Base-by-base conservation (phyloP, 2,329 filamentous ascomycete genomes). In the Coleophoma eucalyptorum region DNA sequence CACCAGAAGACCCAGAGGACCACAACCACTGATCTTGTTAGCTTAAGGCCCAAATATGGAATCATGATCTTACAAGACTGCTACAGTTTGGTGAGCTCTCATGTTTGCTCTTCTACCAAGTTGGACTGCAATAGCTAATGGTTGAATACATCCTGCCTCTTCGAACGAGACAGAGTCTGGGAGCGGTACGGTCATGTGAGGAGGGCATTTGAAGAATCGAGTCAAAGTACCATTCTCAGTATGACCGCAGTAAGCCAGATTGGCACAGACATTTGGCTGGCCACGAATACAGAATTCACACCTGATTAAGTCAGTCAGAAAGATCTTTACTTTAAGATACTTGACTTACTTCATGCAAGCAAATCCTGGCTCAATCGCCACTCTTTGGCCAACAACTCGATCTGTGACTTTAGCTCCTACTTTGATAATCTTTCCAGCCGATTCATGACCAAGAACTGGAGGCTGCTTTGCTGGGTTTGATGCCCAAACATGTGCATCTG, bases 211-310 rank as follows among this genome's bases (percentile, higher is more conserved):
- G 65, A 85, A 86, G 69, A 83, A 87, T 59, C 81, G 79, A 34
- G 83, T 81, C 16, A 88, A 70, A 0, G 84, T 87, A 11, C 84
- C 84, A 59, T 88, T 83, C 54, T 77, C 80, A 3, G 84, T 84
- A 19, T 84, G 84, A 2, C 84, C 84, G 3, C 84, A 84, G 62
- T 87, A 88, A 1, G 69, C 69, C 78, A 88, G 86, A 53, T 82
- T 73, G 12, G 76, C 70, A 59, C 84, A 88, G 11, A 86, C 73
- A 58, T 87, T 87, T 68, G 86, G 86, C 57, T 78, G 77, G 37
- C 84, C 84, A 26, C 75, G 51, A 4, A 56, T 42, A 52, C 60
- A 62, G 34, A 62, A 61, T 41, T 60, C 58, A 48, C 58, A 60
- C 13, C 56, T 57, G 19, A 16, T 2, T 2, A 11, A 1, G 15